A percentile compares a stretch with the other conserved stretches of the same genome.
Conservation (phyloP, 2,329 filamentous ascomycete genomes). For the Kalmusia sp. region DNA sequence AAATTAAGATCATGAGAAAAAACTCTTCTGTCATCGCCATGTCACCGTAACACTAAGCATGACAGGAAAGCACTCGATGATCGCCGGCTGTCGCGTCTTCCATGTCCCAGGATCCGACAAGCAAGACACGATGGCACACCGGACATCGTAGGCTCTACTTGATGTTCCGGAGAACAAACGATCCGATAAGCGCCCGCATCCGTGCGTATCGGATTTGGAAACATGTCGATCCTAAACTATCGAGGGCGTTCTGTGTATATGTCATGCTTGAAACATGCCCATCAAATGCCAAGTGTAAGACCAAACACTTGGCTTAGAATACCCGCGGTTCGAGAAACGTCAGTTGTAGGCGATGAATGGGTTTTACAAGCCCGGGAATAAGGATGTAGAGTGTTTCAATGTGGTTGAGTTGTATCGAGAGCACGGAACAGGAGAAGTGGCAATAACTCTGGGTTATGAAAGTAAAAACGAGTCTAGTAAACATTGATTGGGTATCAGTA, state of each 20-base stretch:
- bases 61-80: too few species aligned
- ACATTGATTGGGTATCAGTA: conserved; percentile 2
- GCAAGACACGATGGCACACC: too few species aligned
- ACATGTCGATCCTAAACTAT: not conserved
- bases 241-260: not conserved
- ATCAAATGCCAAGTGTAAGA: not conserved
- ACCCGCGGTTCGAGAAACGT: not conserved
- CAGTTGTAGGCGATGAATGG: not conserved
- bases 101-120: too few species aligned
- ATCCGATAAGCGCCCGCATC: not conserved
- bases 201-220: not conserved
- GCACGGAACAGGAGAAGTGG: not conserved
- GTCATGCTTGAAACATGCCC: conserved; percentile 1
- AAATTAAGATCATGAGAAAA: too few species aligned
- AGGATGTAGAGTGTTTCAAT: not conserved
- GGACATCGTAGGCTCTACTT: too few species aligned
- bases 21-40: too few species aligned
- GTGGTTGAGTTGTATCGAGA: not conserved
- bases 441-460: too few species aligned
- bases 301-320: not conserved
- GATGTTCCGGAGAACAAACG: not conserved
- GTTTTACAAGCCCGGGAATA: not conserved
- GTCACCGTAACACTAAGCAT: too few species aligned
- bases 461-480: too few species aligned
- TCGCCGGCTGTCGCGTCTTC: too few species aligned